phyloP scores from a whole-genome alignment of 2,329 filamentous ascomycete species.

The Domatiomyces globalis region DNA sequence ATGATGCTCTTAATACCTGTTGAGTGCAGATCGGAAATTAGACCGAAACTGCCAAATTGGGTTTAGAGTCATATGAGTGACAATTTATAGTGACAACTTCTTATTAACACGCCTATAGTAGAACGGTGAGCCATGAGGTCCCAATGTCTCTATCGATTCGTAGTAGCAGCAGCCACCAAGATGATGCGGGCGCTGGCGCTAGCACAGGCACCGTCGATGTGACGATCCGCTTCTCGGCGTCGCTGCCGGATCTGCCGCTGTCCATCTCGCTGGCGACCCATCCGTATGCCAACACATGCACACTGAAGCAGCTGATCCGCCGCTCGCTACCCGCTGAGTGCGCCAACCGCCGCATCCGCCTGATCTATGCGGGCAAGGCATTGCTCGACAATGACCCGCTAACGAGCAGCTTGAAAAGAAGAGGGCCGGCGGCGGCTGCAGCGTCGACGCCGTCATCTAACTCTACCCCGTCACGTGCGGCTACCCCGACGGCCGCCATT shows the following conservation, averaged over 20 bases:
- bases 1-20: too few relatives aligned
- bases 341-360: slow-evolving; percentile 58
- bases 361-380: slow-evolving; percentile 82
- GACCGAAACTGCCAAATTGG: too few relatives aligned
- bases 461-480: slow-evolving; percentile 30
- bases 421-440: too few relatives aligned
- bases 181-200: neutral
- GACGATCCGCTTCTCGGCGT: slow-evolving; percentile 79
- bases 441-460: slow-evolving; percentile 31
- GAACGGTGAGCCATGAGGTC: neutral
- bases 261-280: slow-evolving; percentile 40
- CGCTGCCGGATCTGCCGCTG: slow-evolving; percentile 68
- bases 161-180: neutral
- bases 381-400: slow-evolving; percentile 61
- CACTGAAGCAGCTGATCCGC: slow-evolving; percentile 72
- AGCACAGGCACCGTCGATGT: slow-evolving; percentile 43
- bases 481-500: slow-evolving; percentile 13
- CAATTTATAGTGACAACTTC: too few relatives aligned
- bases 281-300: slow-evolving; percentile 46
- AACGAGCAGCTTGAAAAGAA: slow-evolving; percentile 49
- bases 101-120: too few relatives aligned
- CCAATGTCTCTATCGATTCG: neutral
- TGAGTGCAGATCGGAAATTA: too few relatives aligned
- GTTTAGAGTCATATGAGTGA: too few relatives aligned
- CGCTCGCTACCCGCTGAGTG: slow-evolving; percentile 48